phyloP scores from a whole-genome alignment of 148 eudicot genomes.

The Cornus florida region DNA sequence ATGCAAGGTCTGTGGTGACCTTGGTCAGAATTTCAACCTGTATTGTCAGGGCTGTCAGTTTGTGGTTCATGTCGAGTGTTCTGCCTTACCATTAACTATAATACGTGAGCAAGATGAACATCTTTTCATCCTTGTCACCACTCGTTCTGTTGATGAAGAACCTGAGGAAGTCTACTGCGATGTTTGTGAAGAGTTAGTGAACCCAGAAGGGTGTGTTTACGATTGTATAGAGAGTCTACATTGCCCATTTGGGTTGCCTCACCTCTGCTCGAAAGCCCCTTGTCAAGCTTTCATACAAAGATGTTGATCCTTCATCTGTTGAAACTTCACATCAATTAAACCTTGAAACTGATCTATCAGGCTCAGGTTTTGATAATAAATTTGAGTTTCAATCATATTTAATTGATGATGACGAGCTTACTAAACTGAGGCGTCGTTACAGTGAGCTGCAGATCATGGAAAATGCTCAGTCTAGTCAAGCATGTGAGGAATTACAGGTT shows the following conservation, averaged over 20 bases:
- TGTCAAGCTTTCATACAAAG: background rate
- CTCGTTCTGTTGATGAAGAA: background rate
- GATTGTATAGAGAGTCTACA: background rate
- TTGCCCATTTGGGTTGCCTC: slow-evolving; percentile 8
- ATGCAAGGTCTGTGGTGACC: background rate
- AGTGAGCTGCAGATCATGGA: background rate
- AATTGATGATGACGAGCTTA: background rate
- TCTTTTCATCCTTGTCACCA: background rate
- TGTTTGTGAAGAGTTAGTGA: slow-evolving; percentile 9
- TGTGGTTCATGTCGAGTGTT: slow-evolving; percentile 7
- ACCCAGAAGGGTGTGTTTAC: slow-evolving; percentile 2
- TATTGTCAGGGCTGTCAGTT: background rate
- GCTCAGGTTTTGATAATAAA: background rate
- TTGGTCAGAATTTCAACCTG: background rate
- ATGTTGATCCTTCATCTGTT: background rate
- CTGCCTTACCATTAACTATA: background rate
- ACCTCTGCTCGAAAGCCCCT: background rate
- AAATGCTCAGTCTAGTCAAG: background rate
- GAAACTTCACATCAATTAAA: background rate
- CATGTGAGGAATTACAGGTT: background rate
- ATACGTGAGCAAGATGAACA: background rate
- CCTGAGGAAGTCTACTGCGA: slow-evolving; percentile 6
- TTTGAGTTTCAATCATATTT: background rate
- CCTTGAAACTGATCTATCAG: background rate
- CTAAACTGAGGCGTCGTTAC: background rate